A percentile compares a stretch with the other conserved stretches of the same genome.
phyloP scores from a whole-genome alignment of 2,329 filamentous ascomycete genomes.

The Aspergillus phoenicis region DNA sequence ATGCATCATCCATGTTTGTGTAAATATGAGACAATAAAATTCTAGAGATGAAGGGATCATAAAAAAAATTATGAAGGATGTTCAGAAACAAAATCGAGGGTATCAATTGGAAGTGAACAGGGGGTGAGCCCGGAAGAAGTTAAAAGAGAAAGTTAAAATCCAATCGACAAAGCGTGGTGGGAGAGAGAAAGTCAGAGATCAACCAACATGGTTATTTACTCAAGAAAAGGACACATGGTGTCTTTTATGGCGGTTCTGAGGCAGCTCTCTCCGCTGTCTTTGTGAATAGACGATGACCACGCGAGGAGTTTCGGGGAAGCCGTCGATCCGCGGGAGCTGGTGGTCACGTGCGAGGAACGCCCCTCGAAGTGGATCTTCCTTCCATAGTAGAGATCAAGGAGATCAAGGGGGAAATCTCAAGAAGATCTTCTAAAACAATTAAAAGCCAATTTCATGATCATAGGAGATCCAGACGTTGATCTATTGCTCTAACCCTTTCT shows the following conservation, averaged over 20 bases:
- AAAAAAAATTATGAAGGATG: background rate
- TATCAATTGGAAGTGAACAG: slow-evolving; percentile 5
- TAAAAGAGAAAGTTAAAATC: background rate
- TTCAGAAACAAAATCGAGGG: slow-evolving; percentile 1
- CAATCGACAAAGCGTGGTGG: background rate
- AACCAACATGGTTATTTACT: slow-evolving; percentile 15
- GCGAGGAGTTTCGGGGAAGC: slow-evolving; percentile 5
- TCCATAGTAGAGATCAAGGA: too few relatives aligned
- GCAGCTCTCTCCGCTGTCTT: slow-evolving; percentile 15
- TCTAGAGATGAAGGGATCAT: background rate
- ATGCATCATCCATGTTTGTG: slow-evolving; percentile 31
- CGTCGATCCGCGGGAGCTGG: slow-evolving; percentile 15
- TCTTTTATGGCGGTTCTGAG: slow-evolving; percentile 8
- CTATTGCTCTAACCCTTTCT: too few relatives aligned
- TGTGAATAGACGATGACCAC: slow-evolving; percentile 10
- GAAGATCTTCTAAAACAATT: too few relatives aligned
- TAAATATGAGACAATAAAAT: background rate
- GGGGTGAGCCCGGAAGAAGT: background rate
- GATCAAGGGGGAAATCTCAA: too few relatives aligned
- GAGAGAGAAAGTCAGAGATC: background rate
- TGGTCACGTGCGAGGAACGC: slow-evolving; percentile 20
- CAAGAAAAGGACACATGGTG: slow-evolving; percentile 16
- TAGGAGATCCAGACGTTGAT: too few relatives aligned
- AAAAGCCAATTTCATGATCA: too few relatives aligned
- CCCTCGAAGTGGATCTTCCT: background rate